Percentiles rank a stretch among this genome's conserved stretches.
phyloP scores from a whole-genome alignment of 1,284 basidiomycete species.

The Porphyrellus sp. region DNA sequence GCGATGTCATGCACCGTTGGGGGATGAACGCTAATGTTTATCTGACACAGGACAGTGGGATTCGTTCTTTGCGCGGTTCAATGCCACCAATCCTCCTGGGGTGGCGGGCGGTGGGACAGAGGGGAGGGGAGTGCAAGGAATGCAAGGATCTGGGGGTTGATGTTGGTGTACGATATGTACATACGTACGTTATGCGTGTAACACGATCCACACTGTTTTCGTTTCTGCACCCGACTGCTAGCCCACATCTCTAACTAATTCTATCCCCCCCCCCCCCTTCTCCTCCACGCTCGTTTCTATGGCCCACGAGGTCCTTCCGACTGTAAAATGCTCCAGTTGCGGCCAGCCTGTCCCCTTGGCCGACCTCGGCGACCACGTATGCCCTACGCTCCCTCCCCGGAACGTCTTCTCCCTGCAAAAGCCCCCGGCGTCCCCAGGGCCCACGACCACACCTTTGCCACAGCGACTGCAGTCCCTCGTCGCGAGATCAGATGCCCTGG shows the following conservation, averaged over 20 bases:
- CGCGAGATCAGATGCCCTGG: conserved; percentile 17
- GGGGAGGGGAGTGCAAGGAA: neutral
- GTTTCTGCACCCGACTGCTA: conserved; percentile 4
- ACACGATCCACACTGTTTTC: neutral
- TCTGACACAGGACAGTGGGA: conserved; percentile 67
- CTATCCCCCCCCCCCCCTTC: conserved; percentile 20
- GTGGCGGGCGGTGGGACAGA: neutral
- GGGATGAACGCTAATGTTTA: conserved; percentile 1
- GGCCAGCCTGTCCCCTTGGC: conserved; percentile 62
- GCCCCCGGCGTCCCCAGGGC: conserved; percentile 37
- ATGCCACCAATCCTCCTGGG: conserved; percentile 15
- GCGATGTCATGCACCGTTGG: conserved; percentile 4
- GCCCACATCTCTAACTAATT: conserved; percentile 22
- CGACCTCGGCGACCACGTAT: conserved; percentile 73
- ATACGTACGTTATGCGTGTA: conserved; percentile 2
- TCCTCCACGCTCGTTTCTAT: conserved; percentile 32
- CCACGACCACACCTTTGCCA: conserved; percentile 35
- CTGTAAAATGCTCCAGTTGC: conserved; percentile 82
- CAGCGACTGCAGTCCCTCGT: conserved; percentile 39
- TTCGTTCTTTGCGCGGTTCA: conserved; percentile 58
- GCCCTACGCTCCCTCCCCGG: conserved; percentile 49
- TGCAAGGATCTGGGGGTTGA: neutral
- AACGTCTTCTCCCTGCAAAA: conserved; percentile 25
- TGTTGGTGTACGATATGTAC: conserved; percentile 9
- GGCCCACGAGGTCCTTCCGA: conserved; percentile 67